Conservation (phyloP, 139 green algal genomes). For the Eudorina sp. region DNA sequence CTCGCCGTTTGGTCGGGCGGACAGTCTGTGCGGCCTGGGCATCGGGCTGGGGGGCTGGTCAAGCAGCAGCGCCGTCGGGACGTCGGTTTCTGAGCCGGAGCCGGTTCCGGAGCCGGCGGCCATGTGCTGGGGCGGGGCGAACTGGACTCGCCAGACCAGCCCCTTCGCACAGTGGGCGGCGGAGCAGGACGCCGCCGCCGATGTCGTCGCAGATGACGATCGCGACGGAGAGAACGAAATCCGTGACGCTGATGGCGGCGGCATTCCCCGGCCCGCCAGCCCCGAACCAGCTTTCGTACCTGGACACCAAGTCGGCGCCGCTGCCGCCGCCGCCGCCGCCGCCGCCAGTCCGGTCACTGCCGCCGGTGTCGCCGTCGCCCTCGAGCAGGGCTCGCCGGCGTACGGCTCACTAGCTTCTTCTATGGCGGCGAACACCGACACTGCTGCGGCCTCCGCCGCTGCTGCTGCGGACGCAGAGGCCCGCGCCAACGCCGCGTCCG, state of each 20-base stretch:
- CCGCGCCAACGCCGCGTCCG: background rate
- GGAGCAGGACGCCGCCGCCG: background rate
- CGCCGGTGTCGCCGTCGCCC: background rate
- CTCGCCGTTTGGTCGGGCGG: background rate
- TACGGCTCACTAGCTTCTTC: no score
- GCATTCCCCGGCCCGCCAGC: background rate
- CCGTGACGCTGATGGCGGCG: no score
- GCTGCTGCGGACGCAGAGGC: background rate
- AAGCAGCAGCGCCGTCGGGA: background rate
- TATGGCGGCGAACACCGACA: no score
- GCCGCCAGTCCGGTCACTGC: background rate
- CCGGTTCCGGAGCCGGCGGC: no score
- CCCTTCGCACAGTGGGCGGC: conserved; percentile 31
- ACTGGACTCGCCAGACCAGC: background rate
- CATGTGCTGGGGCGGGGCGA: conserved; percentile 17
- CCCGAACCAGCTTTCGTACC: no score
- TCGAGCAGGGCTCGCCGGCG: no score
- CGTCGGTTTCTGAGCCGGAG: background rate
- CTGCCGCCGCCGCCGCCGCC: no score
- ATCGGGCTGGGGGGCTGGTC: background rate
- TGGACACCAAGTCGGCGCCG: no score
- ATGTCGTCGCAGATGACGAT: background rate
- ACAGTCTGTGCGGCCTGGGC: no score
- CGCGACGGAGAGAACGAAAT: background rate
- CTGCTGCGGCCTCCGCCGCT: background rate